Evolutionary conservation across 306 rosid genomes (phyloP).

Genomic region (Neltuma alba): DNA sequence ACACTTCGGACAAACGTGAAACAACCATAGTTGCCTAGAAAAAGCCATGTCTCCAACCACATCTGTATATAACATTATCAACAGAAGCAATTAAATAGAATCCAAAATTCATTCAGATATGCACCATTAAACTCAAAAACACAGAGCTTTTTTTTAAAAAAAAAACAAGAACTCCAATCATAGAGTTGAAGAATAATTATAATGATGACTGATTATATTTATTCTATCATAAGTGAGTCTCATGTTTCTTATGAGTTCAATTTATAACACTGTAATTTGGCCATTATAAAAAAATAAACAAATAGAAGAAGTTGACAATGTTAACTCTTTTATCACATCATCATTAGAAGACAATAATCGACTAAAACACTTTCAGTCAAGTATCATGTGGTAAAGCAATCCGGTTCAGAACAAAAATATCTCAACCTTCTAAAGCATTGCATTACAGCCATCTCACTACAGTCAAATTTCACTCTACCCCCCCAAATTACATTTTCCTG

Average conservation of each 20-base stretch:
- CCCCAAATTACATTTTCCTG: not conserved
- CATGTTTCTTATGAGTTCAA: not conserved
- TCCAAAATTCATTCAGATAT: not conserved
- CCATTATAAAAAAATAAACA: not conserved
- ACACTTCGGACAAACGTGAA: not conserved
- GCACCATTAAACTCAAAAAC: not conserved
- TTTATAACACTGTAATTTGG: not conserved
- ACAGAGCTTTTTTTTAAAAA: not conserved
- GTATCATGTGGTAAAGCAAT: not conserved
- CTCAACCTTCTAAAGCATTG: not conserved
- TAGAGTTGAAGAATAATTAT: not conserved
- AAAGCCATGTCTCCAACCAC: constrained; percentile 6
- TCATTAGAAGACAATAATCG: not conserved
- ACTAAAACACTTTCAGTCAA: not conserved
- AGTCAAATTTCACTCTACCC: not conserved
- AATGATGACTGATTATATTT: not conserved
- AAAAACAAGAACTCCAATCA: not conserved
- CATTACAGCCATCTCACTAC: not conserved
- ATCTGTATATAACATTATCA: not conserved
- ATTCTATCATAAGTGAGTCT: not conserved
- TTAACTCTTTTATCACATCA: not conserved
- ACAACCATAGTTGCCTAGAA: constrained; percentile 8
- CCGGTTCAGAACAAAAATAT: not conserved
- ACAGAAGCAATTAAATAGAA: not conserved
- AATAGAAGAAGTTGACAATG: not conserved